These are phyloP conservation scores for Picea sitchensis DNA, from an alignment of 75 land plant species.

Conservation along the genomic window DNA sequence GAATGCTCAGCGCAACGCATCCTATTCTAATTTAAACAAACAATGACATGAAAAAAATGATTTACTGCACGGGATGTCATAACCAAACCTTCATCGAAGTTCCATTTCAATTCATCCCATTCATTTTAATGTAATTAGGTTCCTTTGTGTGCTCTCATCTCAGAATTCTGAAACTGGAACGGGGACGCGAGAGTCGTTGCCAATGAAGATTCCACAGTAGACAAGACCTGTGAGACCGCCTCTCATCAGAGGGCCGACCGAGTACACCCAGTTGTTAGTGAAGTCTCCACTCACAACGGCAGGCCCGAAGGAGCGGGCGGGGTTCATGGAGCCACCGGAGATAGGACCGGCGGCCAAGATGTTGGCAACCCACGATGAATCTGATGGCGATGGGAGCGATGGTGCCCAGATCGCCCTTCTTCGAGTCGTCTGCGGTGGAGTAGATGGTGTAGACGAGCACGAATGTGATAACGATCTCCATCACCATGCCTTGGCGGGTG, in stretches of 20 bases:
- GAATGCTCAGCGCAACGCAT: no score
- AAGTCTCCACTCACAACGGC: conserved; percentile 17
- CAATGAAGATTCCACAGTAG: conserved; percentile 19
- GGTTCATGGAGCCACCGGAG: conserved; percentile 36
- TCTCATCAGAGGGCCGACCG: conserved; percentile 34
- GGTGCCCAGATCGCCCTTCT: conserved; percentile 17
- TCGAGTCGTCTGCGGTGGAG: conserved; percentile 8
- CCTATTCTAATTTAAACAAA: no score
- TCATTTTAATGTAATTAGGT: no score
- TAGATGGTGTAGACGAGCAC: conserved; percentile 14
- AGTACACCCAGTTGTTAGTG: conserved; percentile 36
- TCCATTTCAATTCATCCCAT: no score
- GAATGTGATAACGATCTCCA: conserved; percentile 15
- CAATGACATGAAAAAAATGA: no score
- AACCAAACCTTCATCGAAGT: no score
- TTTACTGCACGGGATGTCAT: no score
- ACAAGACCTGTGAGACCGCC: conserved; percentile 28
- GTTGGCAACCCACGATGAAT: conserved; percentile 17
- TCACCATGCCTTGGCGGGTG: neutral
- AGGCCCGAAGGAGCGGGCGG: conserved; percentile 27
- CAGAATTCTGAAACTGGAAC: no score
- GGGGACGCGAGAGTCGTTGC: no score
- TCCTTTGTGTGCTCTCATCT: no score
- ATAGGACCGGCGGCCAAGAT: conserved; percentile 29
- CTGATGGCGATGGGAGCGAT: conserved; percentile 21